Conservation (phyloP, 129 eudicot genomes). For the Tagetes patula region DNA sequence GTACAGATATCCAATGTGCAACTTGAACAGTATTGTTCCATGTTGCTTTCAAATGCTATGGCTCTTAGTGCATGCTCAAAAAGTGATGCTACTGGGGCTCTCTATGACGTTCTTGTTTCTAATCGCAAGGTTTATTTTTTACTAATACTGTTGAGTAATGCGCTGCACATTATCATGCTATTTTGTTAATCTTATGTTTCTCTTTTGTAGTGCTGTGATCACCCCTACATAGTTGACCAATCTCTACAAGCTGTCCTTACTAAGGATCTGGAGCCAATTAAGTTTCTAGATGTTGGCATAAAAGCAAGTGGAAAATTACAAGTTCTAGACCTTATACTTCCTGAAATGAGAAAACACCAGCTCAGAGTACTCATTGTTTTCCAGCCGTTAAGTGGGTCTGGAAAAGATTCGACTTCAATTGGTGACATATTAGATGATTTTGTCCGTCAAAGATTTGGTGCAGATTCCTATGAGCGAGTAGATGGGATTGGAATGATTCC, state of each 20-base stretch:
- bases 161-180: slow-evolving; percentile 21
- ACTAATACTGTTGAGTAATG: slow-evolving; percentile 1
- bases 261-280: slow-evolving; percentile 39
- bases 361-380: slow-evolving; percentile 67
- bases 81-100: slow-evolving; percentile 64
- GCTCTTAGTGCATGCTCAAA: slow-evolving; percentile 57
- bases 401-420: slow-evolving; percentile 41
- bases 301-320: slow-evolving; percentile 88
- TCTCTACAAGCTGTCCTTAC: slow-evolving; percentile 48
- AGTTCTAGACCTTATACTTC: slow-evolving; percentile 70
- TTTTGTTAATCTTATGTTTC: slow-evolving; percentile 25
- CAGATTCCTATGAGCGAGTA: slow-evolving; percentile 69
- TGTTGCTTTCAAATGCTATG: slow-evolving; percentile 59
- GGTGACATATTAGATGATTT: slow-evolving; percentile 87
- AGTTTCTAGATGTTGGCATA: slow-evolving; percentile 62
- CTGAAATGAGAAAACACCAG: slow-evolving; percentile 49
- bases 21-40: slow-evolving; percentile 87
- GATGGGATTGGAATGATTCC: slow-evolving; percentile 43
- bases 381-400: slow-evolving; percentile 67
- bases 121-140: slow-evolving; percentile 61
- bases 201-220: slow-evolving; percentile 75
- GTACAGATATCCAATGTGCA: slow-evolving; percentile 73
- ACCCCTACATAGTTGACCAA: slow-evolving; percentile 76
- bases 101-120: slow-evolving; percentile 59
- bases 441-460: slow-evolving; percentile 67